These are phyloP conservation scores for Paramecium tetraurelia DNA, from an alignment of 73 alveolate species.

Conservation along the genomic window DNA sequence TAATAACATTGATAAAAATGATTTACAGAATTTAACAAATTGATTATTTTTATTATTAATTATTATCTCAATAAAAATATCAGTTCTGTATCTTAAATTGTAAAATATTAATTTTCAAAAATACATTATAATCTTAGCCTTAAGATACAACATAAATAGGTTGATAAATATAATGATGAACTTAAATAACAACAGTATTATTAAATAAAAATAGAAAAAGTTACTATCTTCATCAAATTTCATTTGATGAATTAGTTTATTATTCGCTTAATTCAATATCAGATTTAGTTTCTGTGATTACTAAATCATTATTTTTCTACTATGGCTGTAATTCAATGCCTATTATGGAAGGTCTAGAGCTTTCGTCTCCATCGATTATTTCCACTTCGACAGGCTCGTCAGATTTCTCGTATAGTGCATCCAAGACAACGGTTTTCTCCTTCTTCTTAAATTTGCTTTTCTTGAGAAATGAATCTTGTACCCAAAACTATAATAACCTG, in stretches of 20 bases:
- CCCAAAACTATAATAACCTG: conserved; percentile 20
- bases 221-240: not conserved
- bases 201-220: not conserved
- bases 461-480: conserved; percentile 43
- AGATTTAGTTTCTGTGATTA: not conserved
- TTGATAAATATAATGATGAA: not conserved
- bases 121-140: not conserved
- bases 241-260: conserved; percentile 3
- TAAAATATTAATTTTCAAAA: no score
- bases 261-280: not conserved
- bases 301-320: not conserved
- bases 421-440: conserved; percentile 7
- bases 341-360: not conserved
- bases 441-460: conserved; percentile 32
- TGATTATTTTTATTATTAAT: not conserved
- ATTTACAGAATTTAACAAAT: not conserved
- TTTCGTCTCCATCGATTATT: not conserved
- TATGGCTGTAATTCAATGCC: not conserved
- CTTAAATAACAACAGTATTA: not conserved
- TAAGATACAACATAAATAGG: not conserved
- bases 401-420: conserved; percentile 36
- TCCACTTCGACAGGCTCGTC: not conserved
- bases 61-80: no score
- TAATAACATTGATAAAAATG: not conserved
- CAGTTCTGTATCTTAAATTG: no score